These are phyloP conservation scores for Linum lewisii DNA, from an alignment of 345 rosid genomes.

Conservation along the genomic window DNA sequence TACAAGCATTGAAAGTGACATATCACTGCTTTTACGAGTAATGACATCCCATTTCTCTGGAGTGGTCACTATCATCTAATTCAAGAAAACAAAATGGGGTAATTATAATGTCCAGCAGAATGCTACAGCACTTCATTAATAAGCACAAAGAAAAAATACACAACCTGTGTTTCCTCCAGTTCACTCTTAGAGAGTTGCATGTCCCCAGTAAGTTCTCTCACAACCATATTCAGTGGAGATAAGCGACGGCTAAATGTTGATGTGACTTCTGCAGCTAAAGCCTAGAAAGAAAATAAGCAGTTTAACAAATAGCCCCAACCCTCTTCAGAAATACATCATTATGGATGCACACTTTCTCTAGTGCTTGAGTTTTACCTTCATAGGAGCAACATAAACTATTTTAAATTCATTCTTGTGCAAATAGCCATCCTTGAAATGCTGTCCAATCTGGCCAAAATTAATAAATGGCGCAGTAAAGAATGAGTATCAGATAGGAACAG, in stretches of 20 bases:
- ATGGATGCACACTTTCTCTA: background rate
- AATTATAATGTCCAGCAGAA: slow-evolving; percentile 12
- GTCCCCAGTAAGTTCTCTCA: slow-evolving; percentile 97
- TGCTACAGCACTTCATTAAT: slow-evolving; percentile 6
- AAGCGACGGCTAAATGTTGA: slow-evolving; percentile 82
- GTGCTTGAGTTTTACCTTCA: slow-evolving; percentile 57
- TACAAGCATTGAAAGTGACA: slow-evolving; percentile 94
- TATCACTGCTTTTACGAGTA: slow-evolving; percentile 98
- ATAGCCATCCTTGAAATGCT: slow-evolving; percentile 91
- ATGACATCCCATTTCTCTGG: slow-evolving; percentile 99
- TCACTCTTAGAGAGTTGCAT: slow-evolving; percentile 91
- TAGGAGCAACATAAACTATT: slow-evolving; percentile 98
- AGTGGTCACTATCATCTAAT: slow-evolving; percentile 97
- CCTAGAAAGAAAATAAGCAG: slow-evolving; percentile 35
- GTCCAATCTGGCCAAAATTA: slow-evolving; percentile 57
- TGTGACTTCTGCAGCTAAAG: slow-evolving; percentile 96
- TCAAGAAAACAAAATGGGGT: slow-evolving; percentile 8
- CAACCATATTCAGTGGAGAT: slow-evolving; percentile 78
- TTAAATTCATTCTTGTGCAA: slow-evolving; percentile 90
- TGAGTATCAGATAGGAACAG: background rate
- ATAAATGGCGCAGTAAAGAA: slow-evolving; percentile 1
- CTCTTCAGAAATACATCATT: background rate
- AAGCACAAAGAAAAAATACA: slow-evolving; percentile 11
- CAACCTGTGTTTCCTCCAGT: slow-evolving; percentile 94
- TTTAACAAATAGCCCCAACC: background rate